These are phyloP conservation scores for Cryptococcus deneoformans DNA, from an alignment of 1,284 basidiomycete genomes.

Conservation along the genomic window DNA sequence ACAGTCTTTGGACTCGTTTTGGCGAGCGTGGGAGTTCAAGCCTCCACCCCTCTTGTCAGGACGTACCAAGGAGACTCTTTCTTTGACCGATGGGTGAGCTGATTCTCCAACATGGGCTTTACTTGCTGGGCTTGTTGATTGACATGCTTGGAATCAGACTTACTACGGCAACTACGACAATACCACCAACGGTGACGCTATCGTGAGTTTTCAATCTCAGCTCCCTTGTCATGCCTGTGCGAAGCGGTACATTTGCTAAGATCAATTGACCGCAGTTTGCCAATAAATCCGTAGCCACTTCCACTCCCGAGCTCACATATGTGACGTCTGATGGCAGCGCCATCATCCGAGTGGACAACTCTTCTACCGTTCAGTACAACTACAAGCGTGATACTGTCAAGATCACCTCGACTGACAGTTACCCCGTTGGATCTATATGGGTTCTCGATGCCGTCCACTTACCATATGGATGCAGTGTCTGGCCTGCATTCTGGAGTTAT, in stretches of 20 bases:
- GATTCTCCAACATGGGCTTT: not conserved
- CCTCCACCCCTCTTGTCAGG: constrained; percentile 12
- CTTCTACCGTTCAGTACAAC: constrained; percentile 51
- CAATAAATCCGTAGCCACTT: constrained; percentile 53
- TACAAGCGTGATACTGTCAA: constrained; percentile 69
- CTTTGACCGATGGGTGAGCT: constrained; percentile 24
- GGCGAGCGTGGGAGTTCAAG: not conserved
- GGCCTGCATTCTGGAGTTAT: constrained; percentile 36
- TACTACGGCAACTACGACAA: constrained; percentile 11
- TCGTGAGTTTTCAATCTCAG: constrained; percentile 4
- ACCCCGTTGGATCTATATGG: constrained; percentile 63
- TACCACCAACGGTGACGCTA: constrained; percentile 20
- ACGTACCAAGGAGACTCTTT: constrained; percentile 16
- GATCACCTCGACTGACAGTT: constrained; percentile 60
- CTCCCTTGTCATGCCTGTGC: not conserved
- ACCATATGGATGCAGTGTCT: constrained; percentile 51
- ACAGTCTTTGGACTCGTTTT: constrained; percentile 7
- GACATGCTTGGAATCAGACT: constrained; percentile 6
- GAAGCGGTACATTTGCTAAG: not conserved
- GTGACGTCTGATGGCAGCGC: constrained; percentile 62
- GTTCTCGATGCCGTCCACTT: constrained; percentile 65
- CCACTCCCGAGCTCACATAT: constrained; percentile 58
- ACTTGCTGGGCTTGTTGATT: not conserved
- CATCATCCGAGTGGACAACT: constrained; percentile 55
- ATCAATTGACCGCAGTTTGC: constrained; percentile 50